Base-by-base conservation (phyloP, 202 grass and related monocot genomes). In the Schoenoplectus triqueter region DNA sequence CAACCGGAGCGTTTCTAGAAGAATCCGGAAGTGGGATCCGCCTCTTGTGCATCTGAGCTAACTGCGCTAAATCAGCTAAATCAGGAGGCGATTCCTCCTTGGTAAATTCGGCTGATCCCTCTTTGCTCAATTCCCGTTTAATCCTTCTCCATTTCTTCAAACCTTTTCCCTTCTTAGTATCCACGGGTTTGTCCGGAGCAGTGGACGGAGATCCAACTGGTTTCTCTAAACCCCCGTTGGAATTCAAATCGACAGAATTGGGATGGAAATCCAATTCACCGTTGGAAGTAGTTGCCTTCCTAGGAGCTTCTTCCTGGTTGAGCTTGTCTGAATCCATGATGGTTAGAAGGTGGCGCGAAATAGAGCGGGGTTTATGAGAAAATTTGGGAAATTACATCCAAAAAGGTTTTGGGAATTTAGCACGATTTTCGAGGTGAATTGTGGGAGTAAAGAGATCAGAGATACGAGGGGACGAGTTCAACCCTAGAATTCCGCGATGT, bases 91-190 rank as follows among this genome's bases (percentile, higher is more conserved):
- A 61, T 11, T 2, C 64, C 45, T 15, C 82, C 9, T 1, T 63
- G 7, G 7, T 21, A 1, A 48, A 90, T 17, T 46, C 45, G 18
- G 39, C 39, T 42, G 80, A 18, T 39, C 64, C 84, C 31, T 90
- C 82, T 65, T 68, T 86, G 17, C 3, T 85, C 21, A 61, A 76
- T 60, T 90, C 87, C 69, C 92, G 87, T 68, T 57, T 66, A 66
- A 95, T 88, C 80, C 92, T 90, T 77, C 91, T 88, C 92, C 95
- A 98, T 48, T 94, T 92, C 81, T 70, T 92, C 66, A 87, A 90
- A 11, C 91, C 88, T 10, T 76, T 81, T 39, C 88, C 91, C 78
- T 88, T 89, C 54, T 78, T 20, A 46, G 41, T 17, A 31, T 80
- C 61, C 3, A 18, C 79, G 0, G 86, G 11, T 55, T 54, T 47